Evolutionary conservation across 371 early-diverging fungal species (phyloP).

Genomic region (Mortierella sp.): DNA sequence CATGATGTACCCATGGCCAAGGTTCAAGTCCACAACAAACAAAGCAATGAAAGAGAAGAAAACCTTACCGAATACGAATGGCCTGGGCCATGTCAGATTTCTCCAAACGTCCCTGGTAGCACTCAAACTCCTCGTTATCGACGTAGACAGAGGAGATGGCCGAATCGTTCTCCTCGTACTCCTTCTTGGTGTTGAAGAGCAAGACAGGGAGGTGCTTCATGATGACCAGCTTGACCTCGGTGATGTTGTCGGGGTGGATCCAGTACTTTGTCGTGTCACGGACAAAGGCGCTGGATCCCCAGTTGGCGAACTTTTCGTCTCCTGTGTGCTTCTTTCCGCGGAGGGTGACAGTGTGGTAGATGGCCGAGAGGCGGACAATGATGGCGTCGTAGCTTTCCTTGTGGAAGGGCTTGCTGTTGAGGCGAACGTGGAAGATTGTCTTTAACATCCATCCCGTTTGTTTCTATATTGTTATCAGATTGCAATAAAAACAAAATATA

Average conservation of each 20-base stretch:
- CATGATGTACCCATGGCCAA: neutral
- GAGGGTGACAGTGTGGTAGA: slow-evolving; percentile 92
- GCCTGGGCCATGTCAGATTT: slow-evolving; percentile 96
- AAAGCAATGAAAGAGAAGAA: neutral
- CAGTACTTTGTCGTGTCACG: slow-evolving; percentile 98
- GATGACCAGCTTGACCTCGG: slow-evolving; percentile 94
- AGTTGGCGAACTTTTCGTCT: slow-evolving; percentile 58
- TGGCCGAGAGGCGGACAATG: slow-evolving; percentile 90
- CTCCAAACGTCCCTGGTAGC: slow-evolving; percentile 95
- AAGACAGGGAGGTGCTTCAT: slow-evolving; percentile 97
- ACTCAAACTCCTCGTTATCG: slow-evolving; percentile 95
- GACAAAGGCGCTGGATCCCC: slow-evolving; percentile 72
- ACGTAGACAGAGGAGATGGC: slow-evolving; percentile 98
- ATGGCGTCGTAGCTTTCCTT: slow-evolving; percentile 93
- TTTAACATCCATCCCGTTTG: slow-evolving; percentile 91
- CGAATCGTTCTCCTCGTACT: slow-evolving; percentile 81
- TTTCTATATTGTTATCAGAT: slow-evolving; percentile 68
- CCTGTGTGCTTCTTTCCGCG: slow-evolving; percentile 80
- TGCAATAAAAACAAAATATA: neutral
- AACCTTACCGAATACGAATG: slow-evolving; percentile 84
- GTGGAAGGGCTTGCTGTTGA: slow-evolving; percentile 92
- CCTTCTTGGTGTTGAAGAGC: slow-evolving; percentile 91
- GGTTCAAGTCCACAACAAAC: neutral
- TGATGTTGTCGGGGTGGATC: slow-evolving; percentile 99
- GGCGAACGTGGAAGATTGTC: slow-evolving; percentile 89